Evolutionary conservation across 2,329 filamentous ascomycete genomes (phyloP).

Genomic region (Didymella keratinophila): DNA sequence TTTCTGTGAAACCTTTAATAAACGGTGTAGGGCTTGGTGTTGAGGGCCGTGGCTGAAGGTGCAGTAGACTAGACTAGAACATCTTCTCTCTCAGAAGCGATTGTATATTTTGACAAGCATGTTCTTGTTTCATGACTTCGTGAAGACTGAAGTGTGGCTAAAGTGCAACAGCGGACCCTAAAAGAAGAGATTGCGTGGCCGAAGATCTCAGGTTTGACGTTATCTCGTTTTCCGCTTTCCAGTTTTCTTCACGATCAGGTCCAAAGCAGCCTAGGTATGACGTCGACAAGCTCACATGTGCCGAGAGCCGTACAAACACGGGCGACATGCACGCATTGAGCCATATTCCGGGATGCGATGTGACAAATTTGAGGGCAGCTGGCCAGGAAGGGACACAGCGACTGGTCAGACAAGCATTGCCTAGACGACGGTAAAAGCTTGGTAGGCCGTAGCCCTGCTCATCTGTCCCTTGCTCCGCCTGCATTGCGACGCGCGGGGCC

Average conservation of each 20-base stretch:
- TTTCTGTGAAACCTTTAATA: conserved; percentile 10
- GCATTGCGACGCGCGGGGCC: conserved; percentile 14
- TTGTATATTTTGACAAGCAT: background rate
- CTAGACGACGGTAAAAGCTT: conserved; percentile 17
- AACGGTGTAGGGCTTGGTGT: background rate
- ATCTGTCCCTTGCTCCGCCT: background rate
- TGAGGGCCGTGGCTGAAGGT: background rate
- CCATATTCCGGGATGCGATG: background rate
- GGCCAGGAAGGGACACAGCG: background rate
- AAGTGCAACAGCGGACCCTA: background rate
- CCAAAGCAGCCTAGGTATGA: conserved; percentile 5
- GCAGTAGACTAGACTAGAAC: background rate
- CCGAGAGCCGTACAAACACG: conserved; percentile 6
- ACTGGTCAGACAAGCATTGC: conserved; percentile 16
- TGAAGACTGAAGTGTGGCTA: background rate
- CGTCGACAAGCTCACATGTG: conserved; percentile 3
- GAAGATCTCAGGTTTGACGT: background rate
- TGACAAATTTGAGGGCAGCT: background rate
- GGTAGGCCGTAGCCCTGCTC: background rate
- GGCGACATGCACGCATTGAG: background rate
- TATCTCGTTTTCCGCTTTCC: background rate
- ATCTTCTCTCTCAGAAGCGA: background rate
- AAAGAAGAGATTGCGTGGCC: background rate
- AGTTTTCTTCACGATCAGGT: background rate
- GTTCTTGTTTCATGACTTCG: background rate